Evolutionary conservation across 1,139 yeast genomes (phyloP).

Genomic region (Sugiyamaella japonica): DNA sequence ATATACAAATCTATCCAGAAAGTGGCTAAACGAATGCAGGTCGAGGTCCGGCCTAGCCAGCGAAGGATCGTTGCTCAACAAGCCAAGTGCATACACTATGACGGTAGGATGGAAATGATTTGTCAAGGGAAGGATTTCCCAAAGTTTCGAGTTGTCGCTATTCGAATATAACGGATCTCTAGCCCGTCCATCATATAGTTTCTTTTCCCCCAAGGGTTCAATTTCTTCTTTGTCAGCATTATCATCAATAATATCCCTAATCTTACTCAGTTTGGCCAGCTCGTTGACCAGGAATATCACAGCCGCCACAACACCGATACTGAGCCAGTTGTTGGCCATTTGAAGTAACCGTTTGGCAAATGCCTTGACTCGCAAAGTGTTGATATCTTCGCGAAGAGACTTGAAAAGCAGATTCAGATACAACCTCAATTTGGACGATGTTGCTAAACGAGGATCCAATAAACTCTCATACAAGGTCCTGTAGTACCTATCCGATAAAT

Average conservation of each 20-base stretch:
- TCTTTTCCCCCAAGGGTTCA: constrained; percentile 38
- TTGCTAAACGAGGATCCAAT: constrained; percentile 77
- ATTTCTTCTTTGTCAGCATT: constrained; percentile 15
- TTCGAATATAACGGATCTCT: constrained; percentile 94
- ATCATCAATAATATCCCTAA: constrained; percentile 16
- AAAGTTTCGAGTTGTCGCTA: constrained; percentile 74
- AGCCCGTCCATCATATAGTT: constrained; percentile 74
- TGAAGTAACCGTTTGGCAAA: constrained; percentile 90
- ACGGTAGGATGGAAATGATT: constrained; percentile 93
- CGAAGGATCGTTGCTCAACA: constrained; percentile 46
- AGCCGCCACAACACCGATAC: constrained; percentile 89
- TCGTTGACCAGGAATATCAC: constrained; percentile 76
- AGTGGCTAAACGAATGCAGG: constrained; percentile 81
- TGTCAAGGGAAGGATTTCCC: constrained; percentile 78
- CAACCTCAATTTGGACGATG: constrained; percentile 77
- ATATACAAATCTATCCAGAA: constrained; percentile 93
- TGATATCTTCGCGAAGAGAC: constrained; percentile 70
- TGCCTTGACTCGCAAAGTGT: constrained; percentile 71
- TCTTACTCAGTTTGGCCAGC: constrained; percentile 54
- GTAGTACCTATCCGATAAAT: constrained; percentile 68
- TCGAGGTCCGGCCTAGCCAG: constrained; percentile 82
- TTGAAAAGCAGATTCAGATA: constrained; percentile 84
- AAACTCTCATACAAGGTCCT: constrained; percentile 88
- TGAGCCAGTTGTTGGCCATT: constrained; percentile 80
- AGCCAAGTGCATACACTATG: constrained; percentile 69